phyloP scores from a whole-genome alignment of 768 basidiomycete species.

The Pisolithus albus region DNA sequence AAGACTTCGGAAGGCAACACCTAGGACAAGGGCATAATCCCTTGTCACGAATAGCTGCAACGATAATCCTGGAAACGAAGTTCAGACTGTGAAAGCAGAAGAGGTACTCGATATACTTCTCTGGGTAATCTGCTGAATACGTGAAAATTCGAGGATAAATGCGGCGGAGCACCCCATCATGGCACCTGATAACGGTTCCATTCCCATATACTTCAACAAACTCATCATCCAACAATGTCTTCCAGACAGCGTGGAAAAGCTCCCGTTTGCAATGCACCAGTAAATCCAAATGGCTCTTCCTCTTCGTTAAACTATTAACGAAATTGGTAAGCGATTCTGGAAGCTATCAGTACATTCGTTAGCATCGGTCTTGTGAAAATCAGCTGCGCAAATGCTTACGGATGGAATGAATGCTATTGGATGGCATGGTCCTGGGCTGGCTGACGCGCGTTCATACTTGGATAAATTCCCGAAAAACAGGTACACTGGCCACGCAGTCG shows the following conservation, averaged over 20 bases:
- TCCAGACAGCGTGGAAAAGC: slow-evolving; percentile 15
- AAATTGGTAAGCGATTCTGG: background rate
- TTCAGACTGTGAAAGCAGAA: background rate
- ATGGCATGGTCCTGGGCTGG: slow-evolving; percentile 10
- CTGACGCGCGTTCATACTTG: slow-evolving; percentile 12
- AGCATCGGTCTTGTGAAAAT: background rate
- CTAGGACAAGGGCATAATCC: slow-evolving; percentile 27
- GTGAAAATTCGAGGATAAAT: slow-evolving; percentile 26
- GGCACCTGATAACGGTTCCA: slow-evolving; percentile 19
- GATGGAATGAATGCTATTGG: slow-evolving; percentile 18
- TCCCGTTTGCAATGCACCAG: slow-evolving; percentile 11
- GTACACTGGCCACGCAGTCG: slow-evolving; percentile 19
- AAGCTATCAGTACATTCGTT: background rate
- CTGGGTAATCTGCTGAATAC: slow-evolving; percentile 32
- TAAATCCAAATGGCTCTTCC: background rate
- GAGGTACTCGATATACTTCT: slow-evolving; percentile 24
- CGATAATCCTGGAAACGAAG: slow-evolving; percentile 12
- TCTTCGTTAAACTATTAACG: too few species aligned
- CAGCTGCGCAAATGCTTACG: slow-evolving; percentile 1
- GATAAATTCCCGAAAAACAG: slow-evolving; percentile 15
- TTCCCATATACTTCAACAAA: slow-evolving; percentile 18
- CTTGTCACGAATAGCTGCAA: slow-evolving; percentile 23
- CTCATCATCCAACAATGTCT: slow-evolving; percentile 16
- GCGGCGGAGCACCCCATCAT: slow-evolving; percentile 13
- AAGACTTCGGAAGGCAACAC: slow-evolving; percentile 14